These are phyloP conservation scores for Tetrahymena borealis DNA, from an alignment of 73 alveolate species.

Conservation along the genomic window DNA sequence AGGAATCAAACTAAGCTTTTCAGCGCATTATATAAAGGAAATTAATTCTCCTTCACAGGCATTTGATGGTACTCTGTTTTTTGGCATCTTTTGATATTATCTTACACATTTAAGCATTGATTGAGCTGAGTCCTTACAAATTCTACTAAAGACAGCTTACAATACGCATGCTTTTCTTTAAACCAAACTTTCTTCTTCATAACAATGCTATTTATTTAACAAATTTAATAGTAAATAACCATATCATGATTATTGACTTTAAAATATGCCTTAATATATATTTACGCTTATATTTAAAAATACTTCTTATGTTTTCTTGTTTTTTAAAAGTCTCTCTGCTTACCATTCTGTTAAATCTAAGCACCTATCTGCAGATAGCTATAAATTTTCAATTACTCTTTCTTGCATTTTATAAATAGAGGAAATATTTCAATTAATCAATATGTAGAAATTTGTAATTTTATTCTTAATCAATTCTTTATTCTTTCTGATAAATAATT, in stretches of 20 bases:
- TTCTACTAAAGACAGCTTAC: background rate
- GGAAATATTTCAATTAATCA: background rate
- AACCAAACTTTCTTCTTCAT: background rate
- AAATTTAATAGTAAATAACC: no score
- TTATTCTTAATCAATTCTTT: background rate
- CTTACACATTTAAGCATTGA: background rate
- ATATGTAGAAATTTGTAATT: background rate
- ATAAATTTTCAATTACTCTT: background rate
- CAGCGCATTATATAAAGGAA: background rate
- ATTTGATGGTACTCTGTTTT: background rate
- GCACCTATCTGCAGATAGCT: background rate
- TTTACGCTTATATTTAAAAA: background rate
- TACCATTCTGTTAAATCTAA: background rate
- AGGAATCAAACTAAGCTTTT: background rate
- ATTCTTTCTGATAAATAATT: background rate
- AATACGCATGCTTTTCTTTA: background rate
- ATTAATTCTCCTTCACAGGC: background rate
- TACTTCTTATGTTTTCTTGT: background rate
- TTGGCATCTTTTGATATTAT: background rate
- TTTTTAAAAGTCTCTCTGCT: background rate
- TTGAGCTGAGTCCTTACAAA: background rate
- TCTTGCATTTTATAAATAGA: background rate
- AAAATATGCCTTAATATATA: no score
- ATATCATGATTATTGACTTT: no score
- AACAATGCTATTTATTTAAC: background rate